phyloP scores from a whole-genome alignment of 2,329 filamentous ascomycete species.

The Sporothrix sp. region DNA sequence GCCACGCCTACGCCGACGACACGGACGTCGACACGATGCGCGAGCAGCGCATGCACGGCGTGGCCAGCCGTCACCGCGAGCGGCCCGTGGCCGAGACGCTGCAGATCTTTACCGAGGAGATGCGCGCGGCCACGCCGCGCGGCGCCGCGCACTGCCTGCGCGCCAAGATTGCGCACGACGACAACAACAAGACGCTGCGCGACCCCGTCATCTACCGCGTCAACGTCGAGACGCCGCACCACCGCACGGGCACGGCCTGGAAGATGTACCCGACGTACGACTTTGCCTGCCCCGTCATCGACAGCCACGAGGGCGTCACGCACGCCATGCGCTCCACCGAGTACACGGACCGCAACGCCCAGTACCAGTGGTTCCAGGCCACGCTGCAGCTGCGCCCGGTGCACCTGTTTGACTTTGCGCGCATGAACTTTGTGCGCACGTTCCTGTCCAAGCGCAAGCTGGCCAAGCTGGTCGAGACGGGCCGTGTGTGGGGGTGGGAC shows the following conservation, averaged over 20 bases:
- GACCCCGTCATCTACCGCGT: constrained; percentile 90
- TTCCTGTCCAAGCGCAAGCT: constrained; percentile 81
- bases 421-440: constrained; percentile 75
- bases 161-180: constrained; percentile 84
- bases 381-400: constrained; percentile 65
- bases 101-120: constrained; percentile 70
- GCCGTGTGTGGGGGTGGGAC: constrained; percentile 74
- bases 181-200: constrained; percentile 89
- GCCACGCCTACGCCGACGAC: constrained; percentile 88
- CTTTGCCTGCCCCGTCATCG: constrained; percentile 74
- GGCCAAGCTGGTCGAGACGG: constrained; percentile 68
- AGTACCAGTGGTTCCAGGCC: constrained; percentile 79
- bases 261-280: constrained; percentile 86
- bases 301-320: constrained; percentile 71
- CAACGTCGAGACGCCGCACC: constrained; percentile 59
- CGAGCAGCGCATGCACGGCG: constrained; percentile 71
- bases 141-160: constrained; percentile 84
- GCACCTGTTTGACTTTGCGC: constrained; percentile 76
- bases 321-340: constrained; percentile 77
- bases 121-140: constrained; percentile 66
- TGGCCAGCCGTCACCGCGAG: constrained; percentile 72
- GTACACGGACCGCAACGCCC: constrained; percentile 73
- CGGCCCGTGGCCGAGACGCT: constrained; percentile 74
- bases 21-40: constrained; percentile 85
- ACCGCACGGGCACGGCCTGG: constrained; percentile 70